phyloP scores from a whole-genome alignment of 306 rosid genomes.

The Lotus japonicus region DNA sequence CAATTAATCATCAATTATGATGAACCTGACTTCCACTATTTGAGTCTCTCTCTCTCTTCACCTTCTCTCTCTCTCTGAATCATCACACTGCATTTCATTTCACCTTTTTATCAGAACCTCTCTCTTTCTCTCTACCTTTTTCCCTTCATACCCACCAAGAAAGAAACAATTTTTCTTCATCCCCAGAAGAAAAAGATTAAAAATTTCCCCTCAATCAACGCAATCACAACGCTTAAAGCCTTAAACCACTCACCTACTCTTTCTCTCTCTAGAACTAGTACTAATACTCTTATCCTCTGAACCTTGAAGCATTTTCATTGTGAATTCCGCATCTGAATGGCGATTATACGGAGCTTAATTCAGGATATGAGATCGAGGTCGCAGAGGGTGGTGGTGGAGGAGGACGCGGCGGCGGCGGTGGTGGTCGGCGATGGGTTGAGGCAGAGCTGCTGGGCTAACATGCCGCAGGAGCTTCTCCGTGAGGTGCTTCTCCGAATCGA shows the following conservation, averaged over 20 bases:
- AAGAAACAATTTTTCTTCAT: neutral
- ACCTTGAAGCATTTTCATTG: too few species aligned
- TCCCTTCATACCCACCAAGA: neutral
- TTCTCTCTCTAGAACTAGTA: too few species aligned
- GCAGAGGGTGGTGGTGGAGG: conserved; percentile 56
- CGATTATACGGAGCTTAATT: conserved; percentile 49
- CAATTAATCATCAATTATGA: too few species aligned
- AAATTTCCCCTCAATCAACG: conserved; percentile 18
- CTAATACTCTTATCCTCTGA: too few species aligned
- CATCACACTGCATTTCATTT: neutral
- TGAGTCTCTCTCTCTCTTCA: too few species aligned
- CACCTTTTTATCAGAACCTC: neutral
- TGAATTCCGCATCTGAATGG: conserved; percentile 22
- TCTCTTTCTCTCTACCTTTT: neutral
- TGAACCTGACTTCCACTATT: neutral
- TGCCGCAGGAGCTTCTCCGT: conserved; percentile 94
- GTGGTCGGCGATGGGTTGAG: conserved; percentile 31
- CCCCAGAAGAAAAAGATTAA: neutral
- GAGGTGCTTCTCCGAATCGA: conserved; percentile 77
- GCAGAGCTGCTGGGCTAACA: conserved; percentile 79
- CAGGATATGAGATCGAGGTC: conserved; percentile 79
- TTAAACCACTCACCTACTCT: too few species aligned
- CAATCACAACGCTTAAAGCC: too few species aligned
- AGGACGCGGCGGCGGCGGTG: neutral
- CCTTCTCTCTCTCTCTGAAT: neutral